A percentile compares a stretch with the other conserved stretches of the same genome.
Conservation (phyloP, 129 eudicot genomes). For the Helianthus annuus region HanXRQr2.0-SUNRISE NC_035440.2:28105007-28105506, state of each 20-base stretch:
- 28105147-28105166: conserved; percentile 51
- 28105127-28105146: background rate
- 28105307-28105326: background rate
- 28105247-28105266: conserved; percentile 82
- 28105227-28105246: conserved; percentile 29
- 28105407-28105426: conserved; percentile 92
- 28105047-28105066: conserved; percentile 46
- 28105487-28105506: background rate
- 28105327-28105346: background rate
- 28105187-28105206: conserved; percentile 43
- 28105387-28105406: conserved; percentile 84
- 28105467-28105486: conserved; percentile 37
- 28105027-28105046: conserved; percentile 79
- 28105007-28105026: conserved; percentile 96
- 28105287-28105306: background rate
- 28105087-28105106: conserved; percentile 27
- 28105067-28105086: conserved; percentile 62
- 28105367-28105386: conserved; percentile 19
- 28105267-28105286: background rate
- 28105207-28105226: conserved; percentile 71
- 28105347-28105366: background rate
- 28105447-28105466: conserved; percentile 89
- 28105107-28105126: background rate
- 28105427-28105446: conserved; percentile 97
- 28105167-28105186: conserved; percentile 65